Conservation (phyloP, 1,284 basidiomycete genomes). For the Ustilago trichophora region DNA sequence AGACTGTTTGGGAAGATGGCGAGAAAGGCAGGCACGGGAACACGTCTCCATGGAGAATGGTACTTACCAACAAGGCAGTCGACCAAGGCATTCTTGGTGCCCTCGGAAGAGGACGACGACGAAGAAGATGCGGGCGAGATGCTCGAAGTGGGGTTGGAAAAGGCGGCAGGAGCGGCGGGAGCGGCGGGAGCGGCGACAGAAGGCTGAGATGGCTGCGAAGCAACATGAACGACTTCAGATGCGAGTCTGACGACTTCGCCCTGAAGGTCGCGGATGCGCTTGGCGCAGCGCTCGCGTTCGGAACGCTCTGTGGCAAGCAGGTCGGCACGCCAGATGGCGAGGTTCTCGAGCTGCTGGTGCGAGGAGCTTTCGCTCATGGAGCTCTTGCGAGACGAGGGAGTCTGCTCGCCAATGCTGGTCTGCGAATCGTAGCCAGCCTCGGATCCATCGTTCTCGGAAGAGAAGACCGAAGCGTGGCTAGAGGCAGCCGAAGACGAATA, state of each 20-base stretch:
- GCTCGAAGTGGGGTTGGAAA: neutral
- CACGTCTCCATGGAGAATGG: neutral
- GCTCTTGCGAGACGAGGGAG: conserved; percentile 35
- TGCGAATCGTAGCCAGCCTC: conserved; percentile 29
- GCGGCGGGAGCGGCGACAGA: conserved; percentile 1
- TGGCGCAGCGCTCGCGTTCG: conserved; percentile 27
- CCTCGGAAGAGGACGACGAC: conserved; percentile 14
- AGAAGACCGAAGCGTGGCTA: conserved; percentile 46
- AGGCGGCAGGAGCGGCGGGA: too few relatives aligned
- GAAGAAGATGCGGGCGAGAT: conserved; percentile 28
- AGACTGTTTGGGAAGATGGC: too few relatives aligned
- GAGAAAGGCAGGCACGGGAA: neutral
- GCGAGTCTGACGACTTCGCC: conserved; percentile 34
- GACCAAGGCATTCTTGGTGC: conserved; percentile 53
- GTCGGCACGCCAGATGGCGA: conserved; percentile 32
- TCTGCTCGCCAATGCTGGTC: conserved; percentile 32
- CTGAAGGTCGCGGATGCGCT: conserved; percentile 35
- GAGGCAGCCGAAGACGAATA: conserved; percentile 32
- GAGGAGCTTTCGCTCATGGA: conserved; percentile 26
- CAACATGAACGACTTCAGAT: conserved; percentile 20
- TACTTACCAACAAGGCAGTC: conserved; percentile 59
- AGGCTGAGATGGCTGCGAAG: conserved; percentile 11
- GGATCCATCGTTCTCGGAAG: conserved; percentile 23
- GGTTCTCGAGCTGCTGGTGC: conserved; percentile 22
- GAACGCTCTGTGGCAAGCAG: conserved; percentile 15